Base-by-base conservation (phyloP, 495 filamentous ascomycete species). In the Penicillium longicatenatum region DNA sequence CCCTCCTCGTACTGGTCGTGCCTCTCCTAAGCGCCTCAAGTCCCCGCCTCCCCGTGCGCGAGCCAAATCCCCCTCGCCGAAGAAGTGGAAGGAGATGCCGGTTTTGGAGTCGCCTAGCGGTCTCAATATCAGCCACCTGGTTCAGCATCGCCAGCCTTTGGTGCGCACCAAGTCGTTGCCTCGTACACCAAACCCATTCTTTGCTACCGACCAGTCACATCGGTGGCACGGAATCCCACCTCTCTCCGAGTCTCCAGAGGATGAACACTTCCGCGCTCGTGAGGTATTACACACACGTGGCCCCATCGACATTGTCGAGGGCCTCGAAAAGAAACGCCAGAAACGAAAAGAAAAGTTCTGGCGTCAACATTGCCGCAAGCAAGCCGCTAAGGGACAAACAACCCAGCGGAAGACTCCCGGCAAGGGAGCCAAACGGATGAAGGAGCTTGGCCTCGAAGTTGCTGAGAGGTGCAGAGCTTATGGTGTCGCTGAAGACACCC, bases 301-400 rank as follows among this genome's bases (percentile, higher is more conserved):
- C 45, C 92, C 94, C 29, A 93, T 98, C 62, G 95, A 97, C 68
- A 98, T 98, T 60, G 91, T 97, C 73, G 92, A 96, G 68, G 94
- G 94, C 6, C 85, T 98, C 8, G 94, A 98, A 78, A 86, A 90
- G 74, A 97, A 94, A 75, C 86, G 93, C 43, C 90, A 93, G 73
- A 86, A 92, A 52, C 89, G 94, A 54, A 90, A 87, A 73, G 90
- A 96, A 74, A 94, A 93, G 70, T 92, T 89, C 67, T 88, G 85
- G 74, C 87, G 92, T 67, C 91, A 94, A 73, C 85, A 92, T 63
- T 91, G 84, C 74, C 82, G 84, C 55, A 86, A 86, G 16, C 37
- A 39, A 73, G 79, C 79, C 58, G 81, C 75, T 65, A 85, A 84
- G 66, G 82, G 86, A 68, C 82, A 86, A 70, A 63, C 69, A 55